phyloP scores from a whole-genome alignment of 2,329 filamentous ascomycete species.

The Lachnellula arida region DNA sequence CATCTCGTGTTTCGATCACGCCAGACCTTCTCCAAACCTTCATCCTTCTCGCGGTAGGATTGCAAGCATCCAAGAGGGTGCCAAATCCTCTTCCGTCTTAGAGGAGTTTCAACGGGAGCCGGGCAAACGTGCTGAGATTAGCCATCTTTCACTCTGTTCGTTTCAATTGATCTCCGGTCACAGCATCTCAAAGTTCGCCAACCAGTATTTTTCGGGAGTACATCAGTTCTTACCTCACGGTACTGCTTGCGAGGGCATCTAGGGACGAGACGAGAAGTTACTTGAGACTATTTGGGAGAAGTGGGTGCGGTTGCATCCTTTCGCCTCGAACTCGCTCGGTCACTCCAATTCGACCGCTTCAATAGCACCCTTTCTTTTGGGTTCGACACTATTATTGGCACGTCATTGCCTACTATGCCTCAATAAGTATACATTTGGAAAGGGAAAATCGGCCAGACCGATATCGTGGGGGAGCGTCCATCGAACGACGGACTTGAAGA shows the following conservation, averaged over 20 bases:
- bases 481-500: slow-evolving; percentile 8
- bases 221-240: not conserved
- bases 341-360: slow-evolving; percentile 21
- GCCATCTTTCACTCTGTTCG: slow-evolving; percentile 17
- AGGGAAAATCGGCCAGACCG: slow-evolving; percentile 14
- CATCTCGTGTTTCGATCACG: slow-evolving; percentile 15
- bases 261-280: not conserved
- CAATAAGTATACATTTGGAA: slow-evolving; percentile 15
- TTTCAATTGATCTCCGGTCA: slow-evolving; percentile 10
- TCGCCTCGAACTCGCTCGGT: slow-evolving; percentile 17
- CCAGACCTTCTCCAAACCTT: slow-evolving; percentile 2
- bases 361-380: slow-evolving; percentile 21
- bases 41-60: slow-evolving; percentile 10
- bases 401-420: slow-evolving; percentile 19
- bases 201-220: slow-evolving; percentile 1
- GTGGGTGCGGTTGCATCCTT: slow-evolving; percentile 8
- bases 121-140: slow-evolving; percentile 14
- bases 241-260: not conserved
- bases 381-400: slow-evolving; percentile 9
- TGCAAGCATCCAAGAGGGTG: slow-evolving; percentile 10
- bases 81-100: slow-evolving; percentile 10
- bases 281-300: not conserved
- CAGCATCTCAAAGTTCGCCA: slow-evolving; percentile 11
- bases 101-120: slow-evolving; percentile 18
- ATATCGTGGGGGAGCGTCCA: slow-evolving; percentile 7